Base-by-base conservation (phyloP, 2,329 filamentous ascomycete species). In the Pseudodiploospora longispora region DNA sequence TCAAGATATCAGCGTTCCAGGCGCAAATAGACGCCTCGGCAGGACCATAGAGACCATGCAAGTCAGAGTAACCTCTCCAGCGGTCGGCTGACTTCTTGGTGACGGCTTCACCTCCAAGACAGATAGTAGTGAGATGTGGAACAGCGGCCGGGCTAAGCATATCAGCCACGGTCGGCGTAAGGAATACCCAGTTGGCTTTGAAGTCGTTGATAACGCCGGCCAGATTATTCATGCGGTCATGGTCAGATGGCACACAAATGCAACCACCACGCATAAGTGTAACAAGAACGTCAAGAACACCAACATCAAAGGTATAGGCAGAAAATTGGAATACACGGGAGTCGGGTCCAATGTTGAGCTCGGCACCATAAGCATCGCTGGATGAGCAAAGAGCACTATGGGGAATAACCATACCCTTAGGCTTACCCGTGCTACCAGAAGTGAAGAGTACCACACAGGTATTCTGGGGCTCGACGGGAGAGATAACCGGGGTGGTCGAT, bases 371-470 rank as follows among this genome's bases (percentile, higher is more conserved):
- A 6, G 35, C 10, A 7, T 37, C 8, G 4, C 31, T 29, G 10
- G 42, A 10, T 10, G 44, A 46, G n/a, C 19, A 19, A 19, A 12
- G 6, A 9, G 40, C 40, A 1, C 6, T 9, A 27, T 46, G 44
- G 1, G 33, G 4, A 19, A 52, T 39, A 6, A 50, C 28, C 4
- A 53, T 33, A 10, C 51, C 52, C 29, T 55, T 55, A 5, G 52
- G 50, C n/a, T 47, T 48, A n/a, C 51, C 52, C 2, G 51, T 53
- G 28, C 44, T 48, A 1, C 51, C 52, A 6, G 51, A 53, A 1
- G 51, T 55, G 27, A 52, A 55, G 6, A 55, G 29, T 1, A 49
- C 27, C 28, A 50, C 52, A 1, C 47, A 49, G 6, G 43, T 40
- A 27, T 51, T 29, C 1, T 44, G 30, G 30, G 42, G 31, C n/a